phyloP scores from a whole-genome alignment of 306 rosid species.

The Prunus mume region DNA sequence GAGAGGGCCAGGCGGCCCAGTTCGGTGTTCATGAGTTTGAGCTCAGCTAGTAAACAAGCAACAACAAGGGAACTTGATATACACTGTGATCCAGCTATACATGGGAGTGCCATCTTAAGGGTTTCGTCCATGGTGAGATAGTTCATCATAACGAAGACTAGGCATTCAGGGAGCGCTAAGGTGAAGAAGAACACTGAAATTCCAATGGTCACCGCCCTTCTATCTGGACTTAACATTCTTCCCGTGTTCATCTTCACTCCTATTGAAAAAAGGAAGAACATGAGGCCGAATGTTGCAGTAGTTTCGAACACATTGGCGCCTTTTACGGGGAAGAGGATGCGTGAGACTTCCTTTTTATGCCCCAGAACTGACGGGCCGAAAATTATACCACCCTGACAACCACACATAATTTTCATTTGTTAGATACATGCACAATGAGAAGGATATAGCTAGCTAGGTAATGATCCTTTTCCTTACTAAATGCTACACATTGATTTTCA shows the following conservation, averaged over 20 bases:
- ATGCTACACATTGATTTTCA: neutral
- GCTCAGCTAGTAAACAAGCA: conserved; percentile 44
- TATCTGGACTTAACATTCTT: conserved; percentile 35
- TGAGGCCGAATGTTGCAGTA: conserved; percentile 35
- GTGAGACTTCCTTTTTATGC: conserved; percentile 11
- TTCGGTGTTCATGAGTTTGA: conserved; percentile 55
- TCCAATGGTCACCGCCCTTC: conserved; percentile 38
- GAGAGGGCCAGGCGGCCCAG: conserved; percentile 56
- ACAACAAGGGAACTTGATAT: conserved; percentile 40
- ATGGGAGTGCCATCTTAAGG: conserved; percentile 17
- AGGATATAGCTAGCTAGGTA: neutral
- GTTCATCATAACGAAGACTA: neutral
- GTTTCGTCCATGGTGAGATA: neutral
- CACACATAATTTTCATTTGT: neutral
- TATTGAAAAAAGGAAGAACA: conserved; percentile 45
- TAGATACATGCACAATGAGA: neutral
- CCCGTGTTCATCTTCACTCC: conserved; percentile 43
- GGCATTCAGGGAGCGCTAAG: conserved; percentile 1
- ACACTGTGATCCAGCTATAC: conserved; percentile 36
- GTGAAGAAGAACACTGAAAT: conserved; percentile 27
- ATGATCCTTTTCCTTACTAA: neutral
- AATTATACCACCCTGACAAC: conserved; percentile 46
- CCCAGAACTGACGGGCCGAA: conserved; percentile 65
- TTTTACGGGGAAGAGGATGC: conserved; percentile 37
- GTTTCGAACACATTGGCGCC: conserved; percentile 42